Evolutionary conservation across 192 early-diverging fungal species (phyloP), one percentile per base, ranked within the genome.

Genomic region (Umbelopsis isabellina): DNA sequence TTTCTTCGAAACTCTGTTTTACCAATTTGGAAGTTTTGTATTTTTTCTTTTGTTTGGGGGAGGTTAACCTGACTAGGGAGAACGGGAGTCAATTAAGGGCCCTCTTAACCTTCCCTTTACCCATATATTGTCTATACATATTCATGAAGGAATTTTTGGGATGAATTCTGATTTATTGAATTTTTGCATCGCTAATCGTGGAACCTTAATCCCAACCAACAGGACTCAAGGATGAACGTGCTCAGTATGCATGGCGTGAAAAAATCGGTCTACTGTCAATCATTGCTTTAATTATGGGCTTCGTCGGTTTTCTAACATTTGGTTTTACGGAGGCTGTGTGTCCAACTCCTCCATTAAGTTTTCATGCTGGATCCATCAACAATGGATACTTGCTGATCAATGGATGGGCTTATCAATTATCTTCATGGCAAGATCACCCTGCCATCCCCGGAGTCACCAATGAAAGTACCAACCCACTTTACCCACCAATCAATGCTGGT

Each of bases 201-300:
- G 27, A 37, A 22, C 49, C 27, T 41, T 45, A 30, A 30, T 25
- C 41, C 49, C 53, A 27, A 48, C 47, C 49, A 9, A 48, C 79
- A 85, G 91, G 91, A 6, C 89, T 91, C 75, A 72, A 79, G 22
- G 80, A 85, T 45, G 48, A 67, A 13, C 81, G 72, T 44, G 84
- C 88, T 74, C 92, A 92, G 66, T 75, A 77, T 69, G 96, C 96
- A 27, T 97, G 92, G 91, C 87, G 94, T 74, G 96, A 97, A 80
- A 97, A 97, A 79, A 90, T 97, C 68, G 93, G 91, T 0, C 80
- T 97, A 11, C 91, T 95, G 46, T 89, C 86, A 35, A 83, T 96
- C 66, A 95, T 95, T 70, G 22, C 90, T 8, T 1, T 92, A 0
- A 79, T 94, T 58, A 93, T 93, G 87, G 71, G 65, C 5, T 72